phyloP scores from a whole-genome alignment of 305 asterid species.

The Striga hermonthica region DNA sequence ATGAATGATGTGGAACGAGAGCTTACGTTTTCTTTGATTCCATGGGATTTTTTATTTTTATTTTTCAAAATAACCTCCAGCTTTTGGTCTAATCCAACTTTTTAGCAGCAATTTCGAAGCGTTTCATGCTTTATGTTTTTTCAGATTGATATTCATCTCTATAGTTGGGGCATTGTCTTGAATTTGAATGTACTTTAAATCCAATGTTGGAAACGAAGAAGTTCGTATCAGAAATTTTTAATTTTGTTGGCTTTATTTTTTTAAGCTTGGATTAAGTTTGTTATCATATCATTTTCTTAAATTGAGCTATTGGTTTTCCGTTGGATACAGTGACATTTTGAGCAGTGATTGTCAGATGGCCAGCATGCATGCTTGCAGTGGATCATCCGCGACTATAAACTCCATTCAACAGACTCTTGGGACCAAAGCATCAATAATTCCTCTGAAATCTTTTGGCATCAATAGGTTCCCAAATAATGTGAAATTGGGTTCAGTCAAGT shows the following conservation, averaged over 20 bases:
- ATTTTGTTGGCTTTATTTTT: neutral
- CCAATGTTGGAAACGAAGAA: too few species aligned
- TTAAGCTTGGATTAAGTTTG: neutral
- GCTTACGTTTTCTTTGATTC: too few species aligned
- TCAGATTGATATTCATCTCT: neutral
- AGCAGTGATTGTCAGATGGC: constrained; percentile 15
- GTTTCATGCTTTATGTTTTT: neutral
- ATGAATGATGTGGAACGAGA: too few species aligned
- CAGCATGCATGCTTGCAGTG: constrained; percentile 50
- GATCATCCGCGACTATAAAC: constrained; percentile 44
- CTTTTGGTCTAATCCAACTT: neutral
- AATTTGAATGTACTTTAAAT: neutral
- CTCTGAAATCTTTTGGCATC: constrained; percentile 39
- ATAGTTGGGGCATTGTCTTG: neutral
- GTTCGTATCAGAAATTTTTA: neutral
- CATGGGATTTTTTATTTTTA: too few species aligned
- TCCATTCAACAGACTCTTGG: constrained; percentile 46
- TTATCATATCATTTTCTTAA: neutral
- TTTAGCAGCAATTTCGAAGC: neutral
- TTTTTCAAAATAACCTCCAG: too few species aligned
- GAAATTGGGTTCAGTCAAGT: constrained; percentile 42
- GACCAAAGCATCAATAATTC: constrained; percentile 37
- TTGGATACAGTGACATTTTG: constrained; percentile 19
- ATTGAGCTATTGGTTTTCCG: constrained; percentile 9
- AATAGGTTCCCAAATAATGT: constrained; percentile 37